These are phyloP conservation scores for Fraxinus dipetala DNA, from an alignment of 305 asterid species.

Conservation along the genomic window DNA sequence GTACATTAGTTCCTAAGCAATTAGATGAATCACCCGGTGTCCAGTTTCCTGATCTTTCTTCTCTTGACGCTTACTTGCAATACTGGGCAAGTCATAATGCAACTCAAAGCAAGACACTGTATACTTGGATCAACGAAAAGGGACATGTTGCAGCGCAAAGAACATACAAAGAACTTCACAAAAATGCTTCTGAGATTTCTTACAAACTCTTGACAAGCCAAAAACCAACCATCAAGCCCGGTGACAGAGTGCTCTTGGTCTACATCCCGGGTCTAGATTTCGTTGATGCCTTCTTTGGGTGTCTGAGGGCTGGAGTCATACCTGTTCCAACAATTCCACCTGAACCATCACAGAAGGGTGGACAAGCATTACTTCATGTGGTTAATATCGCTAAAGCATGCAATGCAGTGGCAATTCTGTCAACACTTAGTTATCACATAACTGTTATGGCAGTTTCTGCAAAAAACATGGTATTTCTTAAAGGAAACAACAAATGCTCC, in stretches of 20 bases:
- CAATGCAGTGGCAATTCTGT: slow-evolving; percentile 60
- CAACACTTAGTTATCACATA: slow-evolving; percentile 57
- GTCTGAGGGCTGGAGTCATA: slow-evolving; percentile 55
- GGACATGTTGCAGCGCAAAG: slow-evolving; percentile 48
- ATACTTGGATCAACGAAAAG: slow-evolving; percentile 67
- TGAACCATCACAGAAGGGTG: slow-evolving; percentile 57
- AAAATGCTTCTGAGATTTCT: slow-evolving; percentile 53
- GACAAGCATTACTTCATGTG: slow-evolving; percentile 62
- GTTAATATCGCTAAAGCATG: slow-evolving; percentile 55
- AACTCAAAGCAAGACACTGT: slow-evolving; percentile 46
- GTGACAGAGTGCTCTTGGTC: slow-evolving; percentile 62
- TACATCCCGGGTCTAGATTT: slow-evolving; percentile 70
- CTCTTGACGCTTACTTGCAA: slow-evolving; percentile 52
- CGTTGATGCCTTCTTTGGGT: slow-evolving; percentile 71
- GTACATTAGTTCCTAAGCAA: slow-evolving; percentile 23
- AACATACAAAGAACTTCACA: slow-evolving; percentile 50
- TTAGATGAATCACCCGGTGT: slow-evolving; percentile 43
- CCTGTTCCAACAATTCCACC: slow-evolving; percentile 75
- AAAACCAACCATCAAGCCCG: slow-evolving; percentile 41
- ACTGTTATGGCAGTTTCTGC: slow-evolving; percentile 55
- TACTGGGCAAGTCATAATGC: slow-evolving; percentile 56
- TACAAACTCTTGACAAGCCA: slow-evolving; percentile 35
- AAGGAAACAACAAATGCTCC: slow-evolving; percentile 30
- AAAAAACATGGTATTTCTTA: slow-evolving; percentile 36
- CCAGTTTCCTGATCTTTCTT: slow-evolving; percentile 46